phyloP scores from a whole-genome alignment of 1,139 yeast genomes.

The Blastobotrys elegans region DNA sequence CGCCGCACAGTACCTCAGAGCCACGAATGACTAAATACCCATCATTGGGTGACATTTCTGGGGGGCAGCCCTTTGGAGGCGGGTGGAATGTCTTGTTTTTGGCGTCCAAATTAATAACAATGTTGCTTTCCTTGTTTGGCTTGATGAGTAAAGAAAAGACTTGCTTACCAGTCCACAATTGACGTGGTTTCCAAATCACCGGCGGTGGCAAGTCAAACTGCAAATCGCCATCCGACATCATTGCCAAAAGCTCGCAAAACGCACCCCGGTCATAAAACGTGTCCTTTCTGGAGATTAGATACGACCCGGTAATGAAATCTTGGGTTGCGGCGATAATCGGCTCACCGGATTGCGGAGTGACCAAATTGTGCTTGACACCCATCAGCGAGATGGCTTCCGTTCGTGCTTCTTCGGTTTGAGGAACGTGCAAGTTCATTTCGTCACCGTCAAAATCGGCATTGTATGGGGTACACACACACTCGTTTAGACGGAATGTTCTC shows the following conservation, averaged over 20 bases:
- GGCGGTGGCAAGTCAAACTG: constrained; percentile 97
- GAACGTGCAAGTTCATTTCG: constrained; percentile 98
- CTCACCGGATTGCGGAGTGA: constrained; percentile 97
- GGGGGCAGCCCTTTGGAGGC: constrained; percentile 66
- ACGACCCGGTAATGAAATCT: constrained; percentile 97
- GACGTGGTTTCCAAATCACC: constrained; percentile 80
- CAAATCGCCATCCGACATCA: constrained; percentile 91
- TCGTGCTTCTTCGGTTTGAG: constrained; percentile 98
- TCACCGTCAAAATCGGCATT: constrained; percentile 99
- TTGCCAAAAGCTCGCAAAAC: constrained; percentile 73
- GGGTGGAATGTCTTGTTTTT: constrained; percentile 82
- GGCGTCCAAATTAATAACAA: constrained; percentile 87
- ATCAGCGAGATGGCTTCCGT: constrained; percentile 96
- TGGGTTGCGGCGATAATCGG: constrained; percentile 99
- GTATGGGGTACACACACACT: constrained; percentile 98
- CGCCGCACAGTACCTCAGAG: constrained; percentile 83
- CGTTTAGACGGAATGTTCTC: constrained; percentile 96
- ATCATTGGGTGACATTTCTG: constrained; percentile 97
- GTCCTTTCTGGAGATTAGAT: constrained; percentile 86
- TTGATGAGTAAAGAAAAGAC: constrained; percentile 80
- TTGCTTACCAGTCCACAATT: constrained; percentile 97
- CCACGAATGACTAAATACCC: constrained; percentile 90
- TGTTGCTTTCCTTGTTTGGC: constrained; percentile 73
- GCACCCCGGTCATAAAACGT: constrained; percentile 86
- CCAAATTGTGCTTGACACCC: constrained; percentile 94